Base-by-base conservation (phyloP, 106 monocot genomes). In the Allium fistulosum region DNA sequence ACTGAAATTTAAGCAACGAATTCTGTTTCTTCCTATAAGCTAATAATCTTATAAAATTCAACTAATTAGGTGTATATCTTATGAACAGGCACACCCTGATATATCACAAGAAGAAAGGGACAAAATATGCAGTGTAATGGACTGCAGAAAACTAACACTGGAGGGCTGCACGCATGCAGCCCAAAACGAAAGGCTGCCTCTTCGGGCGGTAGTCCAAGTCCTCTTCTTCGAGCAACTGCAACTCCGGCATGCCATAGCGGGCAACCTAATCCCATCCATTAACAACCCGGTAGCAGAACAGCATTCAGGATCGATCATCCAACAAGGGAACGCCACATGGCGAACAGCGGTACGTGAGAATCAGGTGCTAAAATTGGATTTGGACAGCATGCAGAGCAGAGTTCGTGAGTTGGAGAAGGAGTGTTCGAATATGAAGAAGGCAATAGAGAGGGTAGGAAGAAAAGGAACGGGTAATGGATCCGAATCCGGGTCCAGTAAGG, bases 171-270 rank as follows among this genome's bases (percentile, higher is more conserved):
- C 99, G 5, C 99, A 99, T 74, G 99, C 93, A 1, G 93, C 99
- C n/a, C 93, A 99, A 78, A 99, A 99, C 81, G 93, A 99, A 61
- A 75, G 99, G 56, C 77, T 99, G 46, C 99, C 99, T 18, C 79
- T 99, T 17, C 61, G 93, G 10, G 75, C 85, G 4, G 78, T 93
- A 11, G 92, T 99, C 55, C 99, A 99, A 74, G 99, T 93, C 37
- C 87, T 99, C 55, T 99, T 99, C 83, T 93, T 99, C 77, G 99
- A 99, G 85, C 99, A 99, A 77, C 90, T 93, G 4, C 99, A 99
- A 74, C 83, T 99, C 48, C 87, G 99, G 10, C 87, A 75, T 47
- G 93, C 90, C 14, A 85, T 99, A 47, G 85, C 99, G 1, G 87
- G 93, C 10, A 71, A 86, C 3, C 73, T 96, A 17, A 26, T 74